These are phyloP conservation scores for Tephrocybe rancida DNA, from an alignment of 768 basidiomycete species.

Conservation along the genomic window DNA sequence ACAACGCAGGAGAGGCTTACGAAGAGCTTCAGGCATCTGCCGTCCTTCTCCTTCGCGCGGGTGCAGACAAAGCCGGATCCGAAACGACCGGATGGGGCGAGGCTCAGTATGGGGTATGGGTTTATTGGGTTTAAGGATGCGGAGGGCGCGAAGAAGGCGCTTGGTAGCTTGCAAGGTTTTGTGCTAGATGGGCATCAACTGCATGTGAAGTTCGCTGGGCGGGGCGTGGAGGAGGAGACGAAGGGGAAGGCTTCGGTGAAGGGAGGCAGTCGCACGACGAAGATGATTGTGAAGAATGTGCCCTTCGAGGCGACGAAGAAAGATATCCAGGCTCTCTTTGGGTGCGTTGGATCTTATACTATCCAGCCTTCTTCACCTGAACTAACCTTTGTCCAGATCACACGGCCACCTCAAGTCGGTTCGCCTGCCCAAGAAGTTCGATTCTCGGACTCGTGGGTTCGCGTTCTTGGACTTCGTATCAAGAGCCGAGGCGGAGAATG, in stretches of 20 bases:
- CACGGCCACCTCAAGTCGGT: constrained; percentile 95
- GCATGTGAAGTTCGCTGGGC: constrained; percentile 83
- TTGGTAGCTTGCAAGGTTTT: constrained; percentile 79
- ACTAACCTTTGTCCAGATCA: constrained; percentile 48
- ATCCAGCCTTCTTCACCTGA: background rate
- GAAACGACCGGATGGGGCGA: constrained; percentile 54
- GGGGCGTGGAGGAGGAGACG: constrained; percentile 60
- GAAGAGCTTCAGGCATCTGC: constrained; percentile 71
- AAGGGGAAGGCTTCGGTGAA: constrained; percentile 36
- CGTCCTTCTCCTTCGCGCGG: constrained; percentile 83
- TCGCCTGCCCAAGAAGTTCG: constrained; percentile 90
- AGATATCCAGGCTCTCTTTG: constrained; percentile 87
- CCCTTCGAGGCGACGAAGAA: constrained; percentile 96
- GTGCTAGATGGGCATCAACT: constrained; percentile 87
- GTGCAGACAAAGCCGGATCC: constrained; percentile 92
- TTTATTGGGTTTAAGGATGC: constrained; percentile 87
- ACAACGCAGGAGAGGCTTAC: constrained; percentile 77
- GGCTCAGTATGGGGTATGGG: constrained; percentile 94
- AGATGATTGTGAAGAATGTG: constrained; percentile 98
- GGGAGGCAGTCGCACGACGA: constrained; percentile 72
- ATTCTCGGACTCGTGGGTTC: constrained; percentile 88
- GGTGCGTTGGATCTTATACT: no score
- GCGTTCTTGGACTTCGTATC: constrained; percentile 96
- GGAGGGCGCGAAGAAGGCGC: constrained; percentile 73
- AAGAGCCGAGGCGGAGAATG: constrained; percentile 87